These are phyloP conservation scores for Lepidium aucheri DNA, from an alignment of 345 rosid genomes.

Conservation along the genomic window DNA sequence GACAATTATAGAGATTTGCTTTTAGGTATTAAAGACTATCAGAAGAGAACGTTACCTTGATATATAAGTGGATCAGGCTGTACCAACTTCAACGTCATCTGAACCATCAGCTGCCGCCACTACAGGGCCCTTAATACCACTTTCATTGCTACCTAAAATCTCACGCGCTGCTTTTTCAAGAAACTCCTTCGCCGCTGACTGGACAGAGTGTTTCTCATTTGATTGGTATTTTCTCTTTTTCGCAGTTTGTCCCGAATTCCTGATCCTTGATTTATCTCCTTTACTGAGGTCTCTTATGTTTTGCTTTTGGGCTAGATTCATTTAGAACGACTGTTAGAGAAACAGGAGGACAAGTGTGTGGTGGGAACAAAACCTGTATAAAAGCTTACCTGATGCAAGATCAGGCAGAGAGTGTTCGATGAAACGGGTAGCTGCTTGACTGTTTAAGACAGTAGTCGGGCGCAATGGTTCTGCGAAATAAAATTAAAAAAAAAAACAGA, in stretches of 20 bases:
- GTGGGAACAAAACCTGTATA: not conserved
- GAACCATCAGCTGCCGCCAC: slow-evolving; percentile 35
- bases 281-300: slow-evolving; percentile 58
- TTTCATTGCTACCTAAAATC: slow-evolving; percentile 50
- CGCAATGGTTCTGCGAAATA: slow-evolving; percentile 54
- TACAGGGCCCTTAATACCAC: slow-evolving; percentile 67
- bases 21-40: not conserved
- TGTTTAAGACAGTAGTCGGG: slow-evolving; percentile 68
- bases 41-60: slow-evolving; percentile 22
- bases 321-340: not conserved
- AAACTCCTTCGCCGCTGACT: slow-evolving; percentile 73
- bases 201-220: slow-evolving; percentile 49
- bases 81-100: slow-evolving; percentile 28
- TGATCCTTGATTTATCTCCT: slow-evolving; percentile 52
- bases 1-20: not conserved
- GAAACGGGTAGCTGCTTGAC: slow-evolving; percentile 80
- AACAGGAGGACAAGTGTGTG: not conserved
- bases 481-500: slow-evolving; percentile 11
- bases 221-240: slow-evolving; percentile 77
- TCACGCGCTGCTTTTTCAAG: slow-evolving; percentile 89
- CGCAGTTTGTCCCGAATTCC: slow-evolving; percentile 30
- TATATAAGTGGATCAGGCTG: slow-evolving; percentile 16
- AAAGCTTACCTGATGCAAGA: slow-evolving; percentile 60
- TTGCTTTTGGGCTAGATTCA: slow-evolving; percentile 57
- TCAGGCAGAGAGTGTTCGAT: slow-evolving; percentile 85